Base-by-base conservation (phyloP, 1,284 basidiomycete species). In the Clitocybe nebularis region DNA sequence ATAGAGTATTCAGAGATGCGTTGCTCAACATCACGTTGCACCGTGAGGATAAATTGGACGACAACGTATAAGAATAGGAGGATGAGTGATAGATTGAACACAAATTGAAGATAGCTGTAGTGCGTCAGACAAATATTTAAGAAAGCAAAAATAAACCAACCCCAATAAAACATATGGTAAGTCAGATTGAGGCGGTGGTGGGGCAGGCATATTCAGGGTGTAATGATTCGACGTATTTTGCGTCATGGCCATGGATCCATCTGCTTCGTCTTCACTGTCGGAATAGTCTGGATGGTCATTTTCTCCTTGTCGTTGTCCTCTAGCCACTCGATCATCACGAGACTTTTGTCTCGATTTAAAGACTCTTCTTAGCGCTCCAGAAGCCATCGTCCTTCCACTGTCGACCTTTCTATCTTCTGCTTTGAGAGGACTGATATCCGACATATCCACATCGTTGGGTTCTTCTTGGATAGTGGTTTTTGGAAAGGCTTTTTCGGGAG, bases 71-170 rank as follows among this genome's bases (percentile, higher is more conserved):
- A 69, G 58, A 92, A 88, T 36, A 93, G 72, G 23, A 89, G 57
- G 34, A 94, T 81, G 25, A 98, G 75, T 4, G 88, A 84, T n/a
- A 88, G 70, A 63, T 98, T 96, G 72, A 97, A 97, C 60, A 90
- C 79, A 63, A 98, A 91, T 61, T 97, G 94, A 10, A 94, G 74
- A 62, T 94, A 94, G 49, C 92, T 93, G 58, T 29, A 25, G 30
- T 42, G 24, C 49, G 48, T 57, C 36, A 52, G 50, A 53, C 39
- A 35, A 11, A 24, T 24, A 8, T 28, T 6, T 11, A 1, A 23
- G 32, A 19, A 3, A 32, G 17, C 3, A 42, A 14, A 46, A 13
- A 26, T 38, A 33, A 29, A 57, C 66, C 47, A 54, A 92, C 89
- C 90, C 90, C 32, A 92, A 74, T 20, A 94, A 68, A 36, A 93